These are phyloP conservation scores for Pythium guiyangense DNA, from an alignment of 352 stramenopile genomes.

Conservation along the genomic window DNA sequence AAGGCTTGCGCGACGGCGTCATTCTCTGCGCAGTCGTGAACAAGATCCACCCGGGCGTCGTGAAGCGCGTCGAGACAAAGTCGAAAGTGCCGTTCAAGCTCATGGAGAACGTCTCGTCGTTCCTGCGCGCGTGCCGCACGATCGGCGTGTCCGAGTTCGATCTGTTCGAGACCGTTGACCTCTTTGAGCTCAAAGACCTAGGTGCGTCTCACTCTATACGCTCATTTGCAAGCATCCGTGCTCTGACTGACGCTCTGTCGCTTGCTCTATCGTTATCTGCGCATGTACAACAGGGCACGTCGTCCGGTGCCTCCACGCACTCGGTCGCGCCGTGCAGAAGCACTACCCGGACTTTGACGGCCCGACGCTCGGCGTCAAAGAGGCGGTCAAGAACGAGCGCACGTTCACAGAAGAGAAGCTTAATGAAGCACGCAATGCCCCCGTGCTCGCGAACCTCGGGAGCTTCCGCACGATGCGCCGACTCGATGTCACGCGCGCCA, in stretches of 20 bases:
- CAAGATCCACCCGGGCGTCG: conserved; percentile 57
- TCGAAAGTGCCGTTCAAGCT: conserved; percentile 91
- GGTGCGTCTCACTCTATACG: conserved; percentile 15
- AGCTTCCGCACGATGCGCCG: conserved; percentile 73
- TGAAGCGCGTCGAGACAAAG: conserved; percentile 73
- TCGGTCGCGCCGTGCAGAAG: conserved; percentile 72
- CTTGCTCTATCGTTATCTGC: not conserved
- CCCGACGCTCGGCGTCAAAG: conserved; percentile 77
- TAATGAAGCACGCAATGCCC: conserved; percentile 49
- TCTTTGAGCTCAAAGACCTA: conserved; percentile 88
- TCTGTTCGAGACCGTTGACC: conserved; percentile 87
- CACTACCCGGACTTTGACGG: conserved; percentile 68
- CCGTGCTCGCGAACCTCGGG: conserved; percentile 59
- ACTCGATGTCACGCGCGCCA: conserved; percentile 38
- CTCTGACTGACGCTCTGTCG: not conserved
- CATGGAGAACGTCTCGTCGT: conserved; percentile 90
- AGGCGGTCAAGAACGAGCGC: conserved; percentile 73
- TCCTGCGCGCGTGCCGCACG: conserved; percentile 74
- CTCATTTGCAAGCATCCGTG: too few relatives aligned
- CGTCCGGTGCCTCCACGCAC: conserved; percentile 71
- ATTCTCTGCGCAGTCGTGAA: conserved; percentile 86
- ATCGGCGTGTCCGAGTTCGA: conserved; percentile 90
- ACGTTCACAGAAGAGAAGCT: conserved; percentile 70
- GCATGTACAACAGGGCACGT: conserved; percentile 40
- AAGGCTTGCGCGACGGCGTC: conserved; percentile 71